A percentile compares a stretch with the other conserved stretches of the same genome.
Evolutionary conservation across 805 yeast genomes (phyloP).

Genomic region (Barnettozyma siamensis): DNA sequence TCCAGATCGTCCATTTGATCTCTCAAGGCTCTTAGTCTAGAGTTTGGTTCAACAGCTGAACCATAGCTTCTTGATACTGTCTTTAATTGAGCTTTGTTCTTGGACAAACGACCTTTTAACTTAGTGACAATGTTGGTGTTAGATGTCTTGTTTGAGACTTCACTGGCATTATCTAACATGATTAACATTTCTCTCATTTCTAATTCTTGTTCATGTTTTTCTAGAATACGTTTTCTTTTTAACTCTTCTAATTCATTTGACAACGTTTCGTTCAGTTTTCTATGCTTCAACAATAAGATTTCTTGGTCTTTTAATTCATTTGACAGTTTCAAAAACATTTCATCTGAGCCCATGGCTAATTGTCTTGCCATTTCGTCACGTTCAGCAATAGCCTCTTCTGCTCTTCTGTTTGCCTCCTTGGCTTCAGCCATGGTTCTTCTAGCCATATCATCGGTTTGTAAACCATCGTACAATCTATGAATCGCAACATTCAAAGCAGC

Average conservation of each 20-base stretch:
- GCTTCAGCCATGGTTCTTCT: slow-evolving; percentile 59
- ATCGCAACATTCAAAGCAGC: slow-evolving; percentile 74
- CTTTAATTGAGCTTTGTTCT: slow-evolving; percentile 35
- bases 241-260: slow-evolving; percentile 57
- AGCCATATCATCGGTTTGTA: slow-evolving; percentile 85
- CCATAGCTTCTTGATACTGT: slow-evolving; percentile 43
- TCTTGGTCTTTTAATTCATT: slow-evolving; percentile 62
- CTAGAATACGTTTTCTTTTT: slow-evolving; percentile 48
- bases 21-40: slow-evolving; percentile 66
- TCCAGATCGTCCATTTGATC: slow-evolving; percentile 83
- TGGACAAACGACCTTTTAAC: slow-evolving; percentile 34
- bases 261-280: slow-evolving; percentile 57
- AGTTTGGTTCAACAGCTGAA: slow-evolving; percentile 65
- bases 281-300: slow-evolving; percentile 48
- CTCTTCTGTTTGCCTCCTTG: slow-evolving; percentile 43
- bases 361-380: slow-evolving; percentile 59
- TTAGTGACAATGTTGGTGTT: slow-evolving; percentile 31
- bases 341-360: slow-evolving; percentile 71
- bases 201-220: slow-evolving; percentile 69
- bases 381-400: slow-evolving; percentile 54
- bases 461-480: slow-evolving; percentile 60
- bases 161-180: slow-evolving; percentile 45
- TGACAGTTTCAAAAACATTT: slow-evolving; percentile 53
- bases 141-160: slow-evolving; percentile 26
- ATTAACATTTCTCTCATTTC: slow-evolving; percentile 72